Evolutionary conservation across 2,329 filamentous ascomycete genomes (phyloP), one percentile per base, ranked within the genome.

Genomic region (Cytospora chrysosperma): DNA sequence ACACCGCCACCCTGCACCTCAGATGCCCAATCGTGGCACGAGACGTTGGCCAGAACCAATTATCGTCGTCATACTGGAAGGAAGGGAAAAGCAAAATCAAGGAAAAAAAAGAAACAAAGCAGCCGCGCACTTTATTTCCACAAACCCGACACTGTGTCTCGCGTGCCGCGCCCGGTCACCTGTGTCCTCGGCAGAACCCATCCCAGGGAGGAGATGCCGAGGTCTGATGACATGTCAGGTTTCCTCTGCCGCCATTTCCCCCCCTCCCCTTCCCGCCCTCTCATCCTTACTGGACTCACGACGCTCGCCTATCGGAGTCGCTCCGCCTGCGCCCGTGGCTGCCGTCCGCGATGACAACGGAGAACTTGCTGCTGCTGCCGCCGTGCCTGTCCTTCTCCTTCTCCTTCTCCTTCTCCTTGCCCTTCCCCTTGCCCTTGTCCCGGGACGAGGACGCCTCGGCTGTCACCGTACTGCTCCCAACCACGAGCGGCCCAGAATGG

Each of bases 331-430:
- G 40, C n/a, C 40, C 40, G n/a, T 21, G 37, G 61, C 64, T 65
- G 1, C 65, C 65, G 49, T 66, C 62, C 6, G 62, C 65, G 24
- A 66, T 62, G n/a, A 66, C 55, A 19, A 66, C 59, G 21, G 61
- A 49, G 24, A 53, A 56, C 40, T 62, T 64, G 57, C 61, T 66
- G 58, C 60, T 26, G 30, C 43, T 32, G 50, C 19, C 21, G 17
- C 19, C 10, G 17, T n/a, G n/a, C n/a, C 40, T n/a, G 40, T 59
- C 54, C 59, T 57, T n/a, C 61, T 43, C 37, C 40, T 51, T 62
- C 26, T 57, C 52, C 52, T 51, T 62, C 34, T 64, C 57, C 30
- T 59, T 61, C 34, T 64, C 62, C 58, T 61, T 64, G 5, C 40
- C 60, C 43, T 62, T 62, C 34, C 51, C 53, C 53, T 58, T 62